Evolutionary conservation across 805 yeast genomes (phyloP), one percentile per base, ranked within the genome.

Genomic region (Myxozyma melibiosi): DNA sequence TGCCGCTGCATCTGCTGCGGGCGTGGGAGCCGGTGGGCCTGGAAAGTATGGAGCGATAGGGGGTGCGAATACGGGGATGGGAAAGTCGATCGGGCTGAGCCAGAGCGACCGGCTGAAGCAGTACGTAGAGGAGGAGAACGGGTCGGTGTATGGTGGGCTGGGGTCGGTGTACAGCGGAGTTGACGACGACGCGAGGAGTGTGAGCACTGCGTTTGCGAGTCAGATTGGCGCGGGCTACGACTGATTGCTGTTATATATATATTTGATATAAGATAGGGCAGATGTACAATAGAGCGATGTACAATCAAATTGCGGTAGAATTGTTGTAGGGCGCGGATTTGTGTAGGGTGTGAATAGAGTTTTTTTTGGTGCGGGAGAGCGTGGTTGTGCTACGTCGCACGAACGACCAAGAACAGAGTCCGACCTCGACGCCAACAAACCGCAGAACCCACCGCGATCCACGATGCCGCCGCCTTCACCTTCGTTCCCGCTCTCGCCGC

Each of bases 121-220:
- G 34, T 64, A 63, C 34, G 63, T 63, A 20, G 65, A 63, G 27
- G 52, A 55, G 22, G 67, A 59, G 24, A 47, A 39, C 35, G 53
- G 40, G 25, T 51, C 60, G 25, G 42, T 44, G 13, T 58, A 58
- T 25, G 58, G 59, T 7, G 56, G 57, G 1, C 39, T 53, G 25
- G 62, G 59, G 25, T 51, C 55, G 24, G 53, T 52, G 31, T 58
- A 55, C 35, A 50, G 61, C 13, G 54, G 38, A 4, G 48, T 52
- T 16, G 67, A 65, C 28, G 67, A 63, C 33, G 67, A 65, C 38
- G 50, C 64, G 18, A 45, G 60, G 14, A 60, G 66, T 51, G 62
- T 65, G 18, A 51, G 57, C 39, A 63, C 65, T 22, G 66, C 64
- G 30, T 65, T 65, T 54, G 67, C 67, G 22, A 61, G 66, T 42